These are phyloP conservation scores for Candida parachauliodes DNA, from an alignment of 805 yeast species.

Conservation along the genomic window DNA sequence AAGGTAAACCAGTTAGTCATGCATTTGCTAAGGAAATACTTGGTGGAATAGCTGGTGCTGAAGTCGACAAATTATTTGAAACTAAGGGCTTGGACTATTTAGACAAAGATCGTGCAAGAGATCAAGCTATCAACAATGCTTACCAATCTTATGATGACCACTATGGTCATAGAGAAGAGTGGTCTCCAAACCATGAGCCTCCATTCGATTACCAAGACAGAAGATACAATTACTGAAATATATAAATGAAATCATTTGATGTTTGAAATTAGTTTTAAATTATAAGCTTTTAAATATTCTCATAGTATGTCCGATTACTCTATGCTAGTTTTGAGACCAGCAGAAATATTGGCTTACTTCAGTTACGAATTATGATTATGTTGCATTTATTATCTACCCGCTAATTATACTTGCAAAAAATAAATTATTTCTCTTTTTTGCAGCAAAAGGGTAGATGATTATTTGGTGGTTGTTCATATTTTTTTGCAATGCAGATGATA, in stretches of 20 bases:
- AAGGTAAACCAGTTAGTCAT: conserved; percentile 30
- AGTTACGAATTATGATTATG: too few species aligned
- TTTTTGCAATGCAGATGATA: neutral
- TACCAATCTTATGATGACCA: conserved; percentile 22
- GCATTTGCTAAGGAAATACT: conserved; percentile 26
- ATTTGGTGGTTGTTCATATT: neutral
- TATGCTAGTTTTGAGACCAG: too few species aligned
- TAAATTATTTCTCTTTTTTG: neutral
- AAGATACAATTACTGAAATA: conserved; percentile 3
- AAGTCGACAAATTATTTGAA: conserved; percentile 31
- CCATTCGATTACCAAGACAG: conserved; percentile 22
- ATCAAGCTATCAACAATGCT: conserved; percentile 21
- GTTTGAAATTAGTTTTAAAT: too few species aligned
- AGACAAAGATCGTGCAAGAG: conserved; percentile 22
- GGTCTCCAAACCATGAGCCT: conserved; percentile 25
- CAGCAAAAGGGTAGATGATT: neutral
- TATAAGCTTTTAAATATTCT: too few species aligned
- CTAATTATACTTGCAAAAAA: neutral
- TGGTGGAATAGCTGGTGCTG: conserved; percentile 29
- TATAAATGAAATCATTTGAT: too few species aligned
- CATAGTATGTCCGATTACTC: too few species aligned
- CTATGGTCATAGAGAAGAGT: conserved; percentile 23
- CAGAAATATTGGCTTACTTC: too few species aligned
- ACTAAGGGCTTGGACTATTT: conserved; percentile 32
- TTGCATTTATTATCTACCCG: too few species aligned